Percentiles rank a stretch among this genome's conserved stretches.
phyloP scores from a whole-genome alignment of 768 basidiomycete species.

The Leccinum boreale region DNA sequence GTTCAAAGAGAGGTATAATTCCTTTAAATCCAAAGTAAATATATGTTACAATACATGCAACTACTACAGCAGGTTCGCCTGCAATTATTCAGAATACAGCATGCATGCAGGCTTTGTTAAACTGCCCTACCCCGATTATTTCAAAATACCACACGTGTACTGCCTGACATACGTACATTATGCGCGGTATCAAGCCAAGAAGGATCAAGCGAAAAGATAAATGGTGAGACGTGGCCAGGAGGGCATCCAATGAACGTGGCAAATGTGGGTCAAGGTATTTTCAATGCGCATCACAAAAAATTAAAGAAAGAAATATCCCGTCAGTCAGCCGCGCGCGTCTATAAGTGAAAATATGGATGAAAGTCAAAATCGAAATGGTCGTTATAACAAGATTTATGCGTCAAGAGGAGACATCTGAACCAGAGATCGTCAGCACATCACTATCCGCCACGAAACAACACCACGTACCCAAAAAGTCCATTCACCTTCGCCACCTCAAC shows the following conservation, averaged over 20 bases:
- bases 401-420: background rate
- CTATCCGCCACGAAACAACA: background rate
- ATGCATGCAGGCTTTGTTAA: background rate
- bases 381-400: background rate
- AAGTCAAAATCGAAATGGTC: background rate
- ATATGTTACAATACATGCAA: background rate
- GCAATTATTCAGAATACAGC: background rate
- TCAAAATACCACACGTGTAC: background rate
- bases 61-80: background rate
- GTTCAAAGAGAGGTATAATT: background rate
- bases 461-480: constrained; percentile 4
- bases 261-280: constrained; percentile 4
- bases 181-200: background rate
- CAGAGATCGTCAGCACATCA: background rate
- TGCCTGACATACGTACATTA: background rate
- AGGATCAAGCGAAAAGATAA: background rate
- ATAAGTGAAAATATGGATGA: background rate
- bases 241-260: background rate
- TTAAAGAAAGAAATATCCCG: background rate
- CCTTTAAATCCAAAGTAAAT: background rate
- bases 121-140: background rate
- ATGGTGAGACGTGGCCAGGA: background rate
- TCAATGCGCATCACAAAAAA: background rate
- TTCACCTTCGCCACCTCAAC: constrained; percentile 12
- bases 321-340: background rate